These are phyloP conservation scores for Begonia loranthoides DNA, from an alignment of 306 rosid species.

Conservation along the genomic window DNA sequence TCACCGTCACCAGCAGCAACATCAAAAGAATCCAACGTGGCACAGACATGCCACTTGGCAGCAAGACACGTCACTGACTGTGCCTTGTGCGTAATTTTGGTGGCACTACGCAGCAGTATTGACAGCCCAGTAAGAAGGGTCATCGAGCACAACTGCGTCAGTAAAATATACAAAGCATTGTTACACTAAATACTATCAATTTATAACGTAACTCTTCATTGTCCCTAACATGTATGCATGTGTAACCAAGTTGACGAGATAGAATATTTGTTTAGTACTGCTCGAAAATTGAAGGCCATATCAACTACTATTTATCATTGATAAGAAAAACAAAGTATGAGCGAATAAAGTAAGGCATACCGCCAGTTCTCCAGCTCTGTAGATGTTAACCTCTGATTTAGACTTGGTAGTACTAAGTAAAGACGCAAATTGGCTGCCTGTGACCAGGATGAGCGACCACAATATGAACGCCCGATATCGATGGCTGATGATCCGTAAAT, in stretches of 20 bases:
- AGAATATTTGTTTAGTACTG: too few species aligned
- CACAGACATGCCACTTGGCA: constrained; percentile 97
- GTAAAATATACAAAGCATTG: background rate
- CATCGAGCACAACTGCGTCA: constrained; percentile 60
- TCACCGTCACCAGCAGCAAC: constrained; percentile 20
- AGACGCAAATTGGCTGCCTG: constrained; percentile 62
- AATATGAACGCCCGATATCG: constrained; percentile 61
- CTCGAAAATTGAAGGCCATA: too few species aligned
- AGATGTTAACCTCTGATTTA: constrained; percentile 14
- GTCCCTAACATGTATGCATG: too few species aligned
- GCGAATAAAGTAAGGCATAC: constrained; percentile 17
- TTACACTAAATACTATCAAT: background rate
- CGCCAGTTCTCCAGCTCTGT: constrained; percentile 67
- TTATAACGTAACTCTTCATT: too few species aligned
- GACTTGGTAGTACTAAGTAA: constrained; percentile 42
- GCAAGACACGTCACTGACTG: constrained; percentile 80
- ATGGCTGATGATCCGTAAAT: constrained; percentile 77
- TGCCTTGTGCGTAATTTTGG: constrained; percentile 90
- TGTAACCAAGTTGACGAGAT: too few species aligned
- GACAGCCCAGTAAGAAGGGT: constrained; percentile 51
- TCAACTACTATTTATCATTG: background rate
- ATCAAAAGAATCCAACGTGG: constrained; percentile 79
- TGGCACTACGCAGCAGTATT: constrained; percentile 65
- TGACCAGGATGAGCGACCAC: constrained; percentile 36
- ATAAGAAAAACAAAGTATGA: background rate